Conservation (phyloP, 768 basidiomycete species). For the Lactarius indigo region DNA sequence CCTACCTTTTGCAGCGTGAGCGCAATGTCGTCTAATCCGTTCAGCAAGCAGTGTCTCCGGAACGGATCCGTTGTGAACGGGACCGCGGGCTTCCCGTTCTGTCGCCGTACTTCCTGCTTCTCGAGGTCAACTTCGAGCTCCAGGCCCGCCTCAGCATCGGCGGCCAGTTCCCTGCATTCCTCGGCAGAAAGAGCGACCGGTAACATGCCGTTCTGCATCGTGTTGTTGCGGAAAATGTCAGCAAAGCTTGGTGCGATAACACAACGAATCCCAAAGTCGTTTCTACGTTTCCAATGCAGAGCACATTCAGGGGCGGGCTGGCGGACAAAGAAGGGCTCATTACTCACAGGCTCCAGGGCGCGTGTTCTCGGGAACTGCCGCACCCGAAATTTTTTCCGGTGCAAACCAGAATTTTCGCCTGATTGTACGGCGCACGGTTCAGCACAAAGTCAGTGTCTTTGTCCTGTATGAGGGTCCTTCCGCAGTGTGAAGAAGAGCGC, state of each 20-base stretch:
- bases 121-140: constrained; percentile 61
- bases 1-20: constrained; percentile 81
- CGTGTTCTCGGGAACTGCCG: constrained; percentile 61
- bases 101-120: constrained; percentile 51
- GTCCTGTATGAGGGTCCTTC: constrained; percentile 47
- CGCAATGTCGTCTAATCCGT: constrained; percentile 95
- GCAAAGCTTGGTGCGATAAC: constrained; percentile 60
- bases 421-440: constrained; percentile 53
- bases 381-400: constrained; percentile 63
- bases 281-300: constrained; percentile 30
- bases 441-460: constrained; percentile 57
- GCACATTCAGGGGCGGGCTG: not conserved
- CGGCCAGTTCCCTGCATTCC: constrained; percentile 46
- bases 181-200: constrained; percentile 48
- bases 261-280: constrained; percentile 61
- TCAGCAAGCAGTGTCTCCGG: constrained; percentile 89
- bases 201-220: constrained; percentile 65
- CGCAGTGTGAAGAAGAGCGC: constrained; percentile 55
- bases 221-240: constrained; percentile 61
- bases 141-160: constrained; percentile 48
- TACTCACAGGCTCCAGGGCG: constrained; percentile 51
- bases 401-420: constrained; percentile 52
- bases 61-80: constrained; percentile 84
- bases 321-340: not conserved
- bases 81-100: constrained; percentile 68